phyloP scores from a whole-genome alignment of 148 eudicot genomes.

The Nepenthes mirabilis region DNA sequence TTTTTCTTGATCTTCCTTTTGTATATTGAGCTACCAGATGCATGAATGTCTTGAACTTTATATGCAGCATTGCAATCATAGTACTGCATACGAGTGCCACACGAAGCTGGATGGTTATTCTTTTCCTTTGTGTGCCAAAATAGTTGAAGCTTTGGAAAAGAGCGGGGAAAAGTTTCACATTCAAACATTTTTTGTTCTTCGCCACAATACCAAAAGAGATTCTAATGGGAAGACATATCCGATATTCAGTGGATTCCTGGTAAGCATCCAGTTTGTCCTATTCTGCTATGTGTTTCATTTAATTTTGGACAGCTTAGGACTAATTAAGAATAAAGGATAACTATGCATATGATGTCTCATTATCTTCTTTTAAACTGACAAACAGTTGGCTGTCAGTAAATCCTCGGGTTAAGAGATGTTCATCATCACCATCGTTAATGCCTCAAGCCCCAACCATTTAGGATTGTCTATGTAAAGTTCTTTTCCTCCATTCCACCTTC shows the following conservation, averaged over 20 bases:
- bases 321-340: no score
- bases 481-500: no score
- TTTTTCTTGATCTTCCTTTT: slow-evolving; percentile 10
- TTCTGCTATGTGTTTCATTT: neutral
- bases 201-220: slow-evolving; percentile 72
- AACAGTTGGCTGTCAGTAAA: no score
- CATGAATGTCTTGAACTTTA: slow-evolving; percentile 8
- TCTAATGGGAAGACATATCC: slow-evolving; percentile 51
- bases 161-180: slow-evolving; percentile 56
- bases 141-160: slow-evolving; percentile 44
- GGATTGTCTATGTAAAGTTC: no score
- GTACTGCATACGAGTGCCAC: slow-evolving; percentile 13
- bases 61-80: slow-evolving; percentile 25
- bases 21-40: slow-evolving; percentile 4
- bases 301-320: no score
- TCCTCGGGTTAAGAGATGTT: no score
- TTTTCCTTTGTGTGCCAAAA: slow-evolving; percentile 63
- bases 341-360: no score
- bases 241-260: slow-evolving; percentile 68
- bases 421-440: no score
- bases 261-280: slow-evolving; percentile 20
- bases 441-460: no score
- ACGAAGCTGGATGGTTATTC: slow-evolving; percentile 39
- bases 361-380: no score
- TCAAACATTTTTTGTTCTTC: slow-evolving; percentile 68